phyloP scores from a whole-genome alignment of 2,329 filamentous ascomycete genomes.

The Botryotinia globosa region DNA sequence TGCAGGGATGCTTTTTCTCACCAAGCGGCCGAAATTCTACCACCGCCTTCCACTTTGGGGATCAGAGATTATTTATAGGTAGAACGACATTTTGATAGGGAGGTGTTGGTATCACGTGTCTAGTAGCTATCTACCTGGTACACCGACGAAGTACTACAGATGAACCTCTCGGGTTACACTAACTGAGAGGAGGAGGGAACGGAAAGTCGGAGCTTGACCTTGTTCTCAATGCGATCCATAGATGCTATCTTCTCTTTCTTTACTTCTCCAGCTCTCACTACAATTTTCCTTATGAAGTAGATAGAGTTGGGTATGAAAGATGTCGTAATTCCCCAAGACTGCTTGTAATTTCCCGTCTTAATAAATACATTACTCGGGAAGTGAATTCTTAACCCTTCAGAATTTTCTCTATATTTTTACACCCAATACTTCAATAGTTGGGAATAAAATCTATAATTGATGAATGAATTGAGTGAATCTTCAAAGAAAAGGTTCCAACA shows the following conservation, averaged over 20 bases:
- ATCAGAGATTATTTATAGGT: background rate
- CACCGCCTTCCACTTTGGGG: background rate
- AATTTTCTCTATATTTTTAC: background rate
- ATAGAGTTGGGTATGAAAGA: background rate
- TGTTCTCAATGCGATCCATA: too few species aligned
- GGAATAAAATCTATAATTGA: background rate
- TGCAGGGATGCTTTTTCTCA: conserved; percentile 10
- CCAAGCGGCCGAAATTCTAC: conserved; percentile 9
- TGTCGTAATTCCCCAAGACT: too few species aligned
- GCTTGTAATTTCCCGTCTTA: background rate
- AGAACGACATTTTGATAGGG: background rate
- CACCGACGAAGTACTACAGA: too few species aligned
- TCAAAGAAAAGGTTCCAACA: background rate
- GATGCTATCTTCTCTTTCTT: background rate
- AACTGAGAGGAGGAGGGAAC: background rate
- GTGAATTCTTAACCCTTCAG: too few species aligned
- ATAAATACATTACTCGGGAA: background rate
- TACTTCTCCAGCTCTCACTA: background rate
- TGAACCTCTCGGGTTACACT: background rate
- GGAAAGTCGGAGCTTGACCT: background rate
- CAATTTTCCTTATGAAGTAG: background rate
- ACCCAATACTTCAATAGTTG: too few species aligned
- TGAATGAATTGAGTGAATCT: background rate
- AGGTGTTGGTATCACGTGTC: background rate
- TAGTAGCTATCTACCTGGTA: background rate